Evolutionary conservation across 2,329 filamentous ascomycete species (phyloP).

Genomic region (Didymella keratinophila): DNA sequence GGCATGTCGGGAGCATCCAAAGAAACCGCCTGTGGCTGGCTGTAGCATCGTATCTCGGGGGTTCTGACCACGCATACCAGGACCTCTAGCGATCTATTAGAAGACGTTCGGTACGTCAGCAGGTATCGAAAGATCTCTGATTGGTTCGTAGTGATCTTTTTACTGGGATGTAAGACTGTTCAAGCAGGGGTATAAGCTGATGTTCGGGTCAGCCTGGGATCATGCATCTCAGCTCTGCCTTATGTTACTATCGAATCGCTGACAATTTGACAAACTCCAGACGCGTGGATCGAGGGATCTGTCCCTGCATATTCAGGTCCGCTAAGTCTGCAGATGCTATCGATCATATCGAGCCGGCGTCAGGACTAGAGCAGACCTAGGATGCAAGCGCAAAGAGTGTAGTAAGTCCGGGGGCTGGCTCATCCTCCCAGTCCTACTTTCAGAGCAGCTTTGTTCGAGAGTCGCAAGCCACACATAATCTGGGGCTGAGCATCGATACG

Average conservation of each 20-base stretch:
- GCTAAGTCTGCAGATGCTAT: not conserved
- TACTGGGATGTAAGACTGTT: not conserved
- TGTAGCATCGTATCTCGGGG: conserved; percentile 5
- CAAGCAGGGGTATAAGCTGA: conserved; percentile 9
- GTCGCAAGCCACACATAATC: not conserved
- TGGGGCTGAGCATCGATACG: conserved; percentile 9
- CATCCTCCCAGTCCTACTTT: not conserved
- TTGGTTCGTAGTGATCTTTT: not conserved
- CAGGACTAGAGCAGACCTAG: not conserved
- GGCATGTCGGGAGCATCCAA: not conserved
- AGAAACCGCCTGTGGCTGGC: conserved; percentile 5
- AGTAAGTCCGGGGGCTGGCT: not conserved
- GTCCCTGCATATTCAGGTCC: conserved; percentile 7
- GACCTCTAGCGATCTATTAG: not conserved
- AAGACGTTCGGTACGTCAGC: conserved; percentile 9
- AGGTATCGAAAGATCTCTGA: not conserved
- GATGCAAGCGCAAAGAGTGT: not conserved
- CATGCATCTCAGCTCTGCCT: conserved; percentile 11
- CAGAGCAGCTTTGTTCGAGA: not conserved
- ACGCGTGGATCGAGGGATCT: not conserved
- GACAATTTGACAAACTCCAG: not conserved
- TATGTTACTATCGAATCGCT: not conserved
- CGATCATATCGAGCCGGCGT: not conserved
- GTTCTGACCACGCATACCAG: not conserved
- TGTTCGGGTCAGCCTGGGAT: conserved; percentile 11